These are phyloP conservation scores for Xylaria cubensis DNA, from an alignment of 495 filamentous ascomycete genomes.

Conservation along the genomic window DNA sequence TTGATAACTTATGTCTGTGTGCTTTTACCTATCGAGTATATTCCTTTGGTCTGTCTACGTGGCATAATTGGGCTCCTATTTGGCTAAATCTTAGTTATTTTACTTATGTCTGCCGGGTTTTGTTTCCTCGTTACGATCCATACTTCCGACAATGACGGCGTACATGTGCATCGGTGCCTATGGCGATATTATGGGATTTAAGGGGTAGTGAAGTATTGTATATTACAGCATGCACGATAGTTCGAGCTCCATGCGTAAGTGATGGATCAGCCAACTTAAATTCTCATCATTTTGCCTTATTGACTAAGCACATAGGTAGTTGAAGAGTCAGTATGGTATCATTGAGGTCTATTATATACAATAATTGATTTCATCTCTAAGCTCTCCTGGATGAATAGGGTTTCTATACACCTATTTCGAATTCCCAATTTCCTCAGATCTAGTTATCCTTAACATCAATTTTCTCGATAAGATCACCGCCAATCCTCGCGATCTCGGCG, in stretches of 20 bases:
- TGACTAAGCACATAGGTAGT: neutral
- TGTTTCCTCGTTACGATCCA: neutral
- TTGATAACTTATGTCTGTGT: neutral
- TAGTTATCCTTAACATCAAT: slow-evolving; percentile 49
- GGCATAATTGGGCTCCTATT: neutral
- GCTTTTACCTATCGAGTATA: neutral
- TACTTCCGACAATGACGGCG: no score
- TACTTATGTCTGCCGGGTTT: neutral
- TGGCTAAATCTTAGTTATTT: neutral
- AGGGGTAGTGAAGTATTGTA: neutral
- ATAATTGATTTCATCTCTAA: neutral
- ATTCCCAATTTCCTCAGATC: neutral
- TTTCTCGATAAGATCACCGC: slow-evolving; percentile 64
- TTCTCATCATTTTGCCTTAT: neutral
- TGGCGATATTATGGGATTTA: neutral
- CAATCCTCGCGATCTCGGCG: slow-evolving; percentile 78
- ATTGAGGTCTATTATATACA: slow-evolving; percentile 9
- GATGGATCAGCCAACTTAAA: neutral
- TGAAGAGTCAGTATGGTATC: neutral
- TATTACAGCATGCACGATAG: neutral
- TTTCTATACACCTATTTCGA: neutral
- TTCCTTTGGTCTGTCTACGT: neutral
- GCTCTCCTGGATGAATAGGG: no score
- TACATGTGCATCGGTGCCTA: neutral
- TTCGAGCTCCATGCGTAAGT: no score